A percentile compares a stretch with the other conserved stretches of the same genome.
phyloP scores from a whole-genome alignment of 768 basidiomycete genomes.

The Termitomyces sp. region DNA sequence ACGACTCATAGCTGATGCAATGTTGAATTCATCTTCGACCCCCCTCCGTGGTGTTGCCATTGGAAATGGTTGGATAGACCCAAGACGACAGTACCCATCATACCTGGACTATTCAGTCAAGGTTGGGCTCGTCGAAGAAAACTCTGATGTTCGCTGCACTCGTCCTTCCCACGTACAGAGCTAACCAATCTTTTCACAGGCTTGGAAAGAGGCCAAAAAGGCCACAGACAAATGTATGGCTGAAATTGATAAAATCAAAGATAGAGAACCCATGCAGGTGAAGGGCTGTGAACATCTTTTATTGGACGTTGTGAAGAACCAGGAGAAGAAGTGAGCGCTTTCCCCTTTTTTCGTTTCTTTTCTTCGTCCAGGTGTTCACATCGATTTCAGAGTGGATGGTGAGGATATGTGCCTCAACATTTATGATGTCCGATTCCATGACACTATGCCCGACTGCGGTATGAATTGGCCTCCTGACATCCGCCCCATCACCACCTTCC shows the following conservation, averaged over 20 bases:
- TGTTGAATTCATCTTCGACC: constrained; percentile 56
- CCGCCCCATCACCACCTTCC: constrained; percentile 65
- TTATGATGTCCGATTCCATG: constrained; percentile 91
- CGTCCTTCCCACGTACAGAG: not conserved
- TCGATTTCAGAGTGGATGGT: constrained; percentile 53
- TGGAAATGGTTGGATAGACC: constrained; percentile 98
- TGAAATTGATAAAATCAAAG: constrained; percentile 39
- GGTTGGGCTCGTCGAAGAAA: constrained; percentile 71
- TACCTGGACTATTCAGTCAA: constrained; percentile 85
- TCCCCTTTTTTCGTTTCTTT: not conserved
- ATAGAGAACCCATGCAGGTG: constrained; percentile 51
- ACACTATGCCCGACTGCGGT: constrained; percentile 83
- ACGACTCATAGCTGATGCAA: constrained; percentile 60
- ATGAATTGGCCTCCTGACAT: constrained; percentile 98
- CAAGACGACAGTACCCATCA: constrained; percentile 80
- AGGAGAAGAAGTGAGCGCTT: constrained; percentile 32
- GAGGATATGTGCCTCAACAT: constrained; percentile 83
- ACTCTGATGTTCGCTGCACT: constrained; percentile 51
- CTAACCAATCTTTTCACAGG: constrained; percentile 32
- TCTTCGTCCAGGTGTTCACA: not conserved
- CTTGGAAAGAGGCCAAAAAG: constrained; percentile 56
- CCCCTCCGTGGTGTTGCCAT: constrained; percentile 82
- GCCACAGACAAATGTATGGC: constrained; percentile 58
- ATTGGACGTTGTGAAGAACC: constrained; percentile 36
- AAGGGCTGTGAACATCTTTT: constrained; percentile 59